Evolutionary conservation across 768 basidiomycete species (phyloP).

Genomic region (Naganishia antarctica): DNA sequence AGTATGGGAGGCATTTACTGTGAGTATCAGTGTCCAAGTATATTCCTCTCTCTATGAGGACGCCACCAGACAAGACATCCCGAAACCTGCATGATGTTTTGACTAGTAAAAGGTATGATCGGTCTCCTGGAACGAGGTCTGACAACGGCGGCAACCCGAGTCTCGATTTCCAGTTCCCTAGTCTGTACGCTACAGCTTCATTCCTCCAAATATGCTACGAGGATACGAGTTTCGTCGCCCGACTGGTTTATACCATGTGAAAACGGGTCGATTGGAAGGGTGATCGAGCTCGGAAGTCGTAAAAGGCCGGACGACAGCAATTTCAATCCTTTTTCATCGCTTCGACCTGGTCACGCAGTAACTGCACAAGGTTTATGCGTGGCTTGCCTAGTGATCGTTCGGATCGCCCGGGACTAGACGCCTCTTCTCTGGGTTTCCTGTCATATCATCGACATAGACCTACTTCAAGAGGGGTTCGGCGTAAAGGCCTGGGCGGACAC

Average conservation of each 20-base stretch:
- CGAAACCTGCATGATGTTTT: conserved; percentile 7
- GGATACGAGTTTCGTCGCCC: conserved; percentile 1
- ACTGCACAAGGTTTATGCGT: conserved; percentile 7
- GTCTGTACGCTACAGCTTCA: conserved; percentile 23
- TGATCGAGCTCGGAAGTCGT: neutral
- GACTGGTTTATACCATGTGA: no score
- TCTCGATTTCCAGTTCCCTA: neutral
- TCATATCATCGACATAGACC: neutral
- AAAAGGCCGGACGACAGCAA: conserved; percentile 20
- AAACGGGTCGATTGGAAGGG: neutral
- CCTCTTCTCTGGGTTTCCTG: conserved; percentile 7
- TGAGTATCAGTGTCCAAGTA: no score
- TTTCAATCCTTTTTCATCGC: no score
- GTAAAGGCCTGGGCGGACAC: conserved; percentile 17
- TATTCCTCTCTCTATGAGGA: neutral
- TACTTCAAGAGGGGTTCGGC: neutral
- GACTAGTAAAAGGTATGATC: conserved; percentile 22
- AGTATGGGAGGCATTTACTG: no score
- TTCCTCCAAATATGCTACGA: conserved; percentile 20
- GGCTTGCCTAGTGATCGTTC: no score
- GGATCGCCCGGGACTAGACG: conserved; percentile 21
- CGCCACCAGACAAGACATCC: neutral
- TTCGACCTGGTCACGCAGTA: neutral
- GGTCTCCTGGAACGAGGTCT: neutral
- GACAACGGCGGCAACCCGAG: neutral